Conservation (phyloP, 495 filamentous ascomycete species). For the Parathielavia hyrcaniae region DNA sequence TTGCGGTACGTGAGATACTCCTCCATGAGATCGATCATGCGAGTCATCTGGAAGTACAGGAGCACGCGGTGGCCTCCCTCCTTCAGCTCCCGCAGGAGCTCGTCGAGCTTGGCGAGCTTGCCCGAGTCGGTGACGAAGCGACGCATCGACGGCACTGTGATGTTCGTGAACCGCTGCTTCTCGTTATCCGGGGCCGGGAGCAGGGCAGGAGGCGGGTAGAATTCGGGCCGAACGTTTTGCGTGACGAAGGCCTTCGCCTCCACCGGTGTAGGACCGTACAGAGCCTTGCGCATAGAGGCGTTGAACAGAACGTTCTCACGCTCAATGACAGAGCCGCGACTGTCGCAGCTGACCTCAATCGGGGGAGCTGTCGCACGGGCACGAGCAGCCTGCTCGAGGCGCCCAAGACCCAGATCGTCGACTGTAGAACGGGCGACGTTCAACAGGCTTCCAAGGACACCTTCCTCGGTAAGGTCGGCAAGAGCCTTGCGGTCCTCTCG, state of each 20-base stretch:
- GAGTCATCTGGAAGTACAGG: slow-evolving; percentile 99
- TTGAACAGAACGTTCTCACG: slow-evolving; percentile 77
- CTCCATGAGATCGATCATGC: slow-evolving; percentile 99
- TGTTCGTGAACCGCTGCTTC: slow-evolving; percentile 78
- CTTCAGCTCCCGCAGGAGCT: slow-evolving; percentile 81
- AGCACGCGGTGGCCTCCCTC: slow-evolving; percentile 88
- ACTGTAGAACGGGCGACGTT: slow-evolving; percentile 67
- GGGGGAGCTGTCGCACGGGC: slow-evolving; percentile 81
- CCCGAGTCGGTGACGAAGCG: slow-evolving; percentile 97
- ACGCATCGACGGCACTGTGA: slow-evolving; percentile 94
- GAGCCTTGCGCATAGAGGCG: slow-evolving; percentile 58
- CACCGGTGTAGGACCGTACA: slow-evolving; percentile 59
- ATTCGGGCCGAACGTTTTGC: slow-evolving; percentile 56
- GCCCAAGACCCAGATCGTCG: slow-evolving; percentile 59
- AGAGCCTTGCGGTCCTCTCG: slow-evolving; percentile 61
- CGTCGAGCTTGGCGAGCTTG: slow-evolving; percentile 87
- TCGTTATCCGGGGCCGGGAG: slow-evolving; percentile 70
- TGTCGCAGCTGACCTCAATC: slow-evolving; percentile 69
- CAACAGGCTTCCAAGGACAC: slow-evolving; percentile 66
- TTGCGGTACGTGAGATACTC: slow-evolving; percentile 98
- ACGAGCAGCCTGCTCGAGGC: slow-evolving; percentile 72
- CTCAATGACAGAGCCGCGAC: slow-evolving; percentile 59
- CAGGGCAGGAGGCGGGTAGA: slow-evolving; percentile 57
- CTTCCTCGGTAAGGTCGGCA: slow-evolving; percentile 64
- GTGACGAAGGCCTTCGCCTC: slow-evolving; percentile 70